Percentiles rank a stretch among this genome's conserved stretches.
phyloP scores from a whole-genome alignment of 345 rosid genomes.

The Hypericum perforatum region DNA sequence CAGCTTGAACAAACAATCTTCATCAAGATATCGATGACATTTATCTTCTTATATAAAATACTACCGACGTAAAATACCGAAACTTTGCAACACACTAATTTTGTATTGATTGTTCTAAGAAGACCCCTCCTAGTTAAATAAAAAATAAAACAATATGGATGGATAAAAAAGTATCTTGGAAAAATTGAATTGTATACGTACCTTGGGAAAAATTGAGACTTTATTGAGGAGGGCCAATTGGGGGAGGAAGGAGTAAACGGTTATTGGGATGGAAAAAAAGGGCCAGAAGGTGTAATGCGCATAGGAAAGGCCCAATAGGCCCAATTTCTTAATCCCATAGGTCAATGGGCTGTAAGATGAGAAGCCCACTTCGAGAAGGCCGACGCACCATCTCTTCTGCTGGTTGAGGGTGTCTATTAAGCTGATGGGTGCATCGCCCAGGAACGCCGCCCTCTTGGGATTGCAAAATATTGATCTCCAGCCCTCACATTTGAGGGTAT shows the following conservation, averaged over 20 bases:
- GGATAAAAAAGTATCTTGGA: too few species aligned
- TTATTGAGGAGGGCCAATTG: not conserved
- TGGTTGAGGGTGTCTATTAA: conserved; percentile 41
- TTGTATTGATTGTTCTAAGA: too few species aligned
- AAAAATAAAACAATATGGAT: too few species aligned
- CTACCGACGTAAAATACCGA: too few species aligned
- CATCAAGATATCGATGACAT: too few species aligned
- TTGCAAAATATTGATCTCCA: conserved; percentile 54
- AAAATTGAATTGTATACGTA: not conserved
- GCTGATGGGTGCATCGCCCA: conserved; percentile 42
- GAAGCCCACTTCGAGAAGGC: conserved; percentile 38
- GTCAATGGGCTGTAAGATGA: conserved; percentile 35
- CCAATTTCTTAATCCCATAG: conserved; percentile 3
- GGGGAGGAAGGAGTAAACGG: conserved; percentile 1
- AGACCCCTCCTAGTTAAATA: too few species aligned
- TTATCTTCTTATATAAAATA: too few species aligned
- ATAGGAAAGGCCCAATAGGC: not conserved
- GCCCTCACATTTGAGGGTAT: conserved; percentile 46
- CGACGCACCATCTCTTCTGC: conserved; percentile 60
- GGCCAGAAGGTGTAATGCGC: too few species aligned
- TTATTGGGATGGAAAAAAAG: not conserved
- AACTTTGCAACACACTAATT: too few species aligned
- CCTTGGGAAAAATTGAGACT: not conserved
- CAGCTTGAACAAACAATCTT: too few species aligned
- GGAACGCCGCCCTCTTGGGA: conserved; percentile 51